phyloP scores from a whole-genome alignment of 805 yeast species.

The Sugiyamaella marilandica region DNA sequence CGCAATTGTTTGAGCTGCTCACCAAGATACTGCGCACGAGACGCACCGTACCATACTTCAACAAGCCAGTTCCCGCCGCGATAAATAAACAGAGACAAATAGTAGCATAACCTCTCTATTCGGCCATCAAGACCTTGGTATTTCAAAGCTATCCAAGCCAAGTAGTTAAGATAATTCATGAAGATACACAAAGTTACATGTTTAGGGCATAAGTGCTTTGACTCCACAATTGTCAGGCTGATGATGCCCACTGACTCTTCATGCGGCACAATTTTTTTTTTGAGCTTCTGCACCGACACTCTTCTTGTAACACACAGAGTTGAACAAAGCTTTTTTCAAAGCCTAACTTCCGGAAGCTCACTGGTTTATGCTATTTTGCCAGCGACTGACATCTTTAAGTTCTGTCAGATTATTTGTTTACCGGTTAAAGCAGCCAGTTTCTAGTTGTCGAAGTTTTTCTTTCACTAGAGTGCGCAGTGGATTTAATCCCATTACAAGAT shows the following conservation, averaged over 20 bases:
- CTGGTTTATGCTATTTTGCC: neutral
- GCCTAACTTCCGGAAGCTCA: neutral
- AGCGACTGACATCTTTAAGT: neutral
- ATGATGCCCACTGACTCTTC: neutral
- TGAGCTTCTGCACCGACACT: neutral
- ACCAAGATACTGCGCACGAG: neutral
- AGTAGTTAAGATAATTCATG: neutral
- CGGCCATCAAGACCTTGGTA: too few relatives aligned
- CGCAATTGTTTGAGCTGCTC: neutral
- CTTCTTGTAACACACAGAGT: neutral
- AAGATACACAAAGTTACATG: too few relatives aligned
- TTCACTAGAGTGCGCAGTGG: neutral
- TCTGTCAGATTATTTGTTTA: too few relatives aligned
- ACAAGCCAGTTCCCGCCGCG: neutral
- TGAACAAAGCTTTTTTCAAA: neutral
- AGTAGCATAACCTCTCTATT: too few relatives aligned
- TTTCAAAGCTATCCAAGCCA: neutral
- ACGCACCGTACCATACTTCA: neutral
- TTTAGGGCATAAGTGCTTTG: too few relatives aligned
- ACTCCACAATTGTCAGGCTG: too few relatives aligned
- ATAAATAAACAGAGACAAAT: neutral
- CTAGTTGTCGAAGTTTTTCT: neutral
- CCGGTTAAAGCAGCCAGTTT: too few relatives aligned
- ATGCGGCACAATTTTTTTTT: neutral
- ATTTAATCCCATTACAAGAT: slow-evolving; percentile 9